Percentiles rank a stretch among this genome's conserved stretches.
Evolutionary conservation across 176 grass and related monocot genomes (phyloP).

Genomic region (Olyra latifolia): DNA sequence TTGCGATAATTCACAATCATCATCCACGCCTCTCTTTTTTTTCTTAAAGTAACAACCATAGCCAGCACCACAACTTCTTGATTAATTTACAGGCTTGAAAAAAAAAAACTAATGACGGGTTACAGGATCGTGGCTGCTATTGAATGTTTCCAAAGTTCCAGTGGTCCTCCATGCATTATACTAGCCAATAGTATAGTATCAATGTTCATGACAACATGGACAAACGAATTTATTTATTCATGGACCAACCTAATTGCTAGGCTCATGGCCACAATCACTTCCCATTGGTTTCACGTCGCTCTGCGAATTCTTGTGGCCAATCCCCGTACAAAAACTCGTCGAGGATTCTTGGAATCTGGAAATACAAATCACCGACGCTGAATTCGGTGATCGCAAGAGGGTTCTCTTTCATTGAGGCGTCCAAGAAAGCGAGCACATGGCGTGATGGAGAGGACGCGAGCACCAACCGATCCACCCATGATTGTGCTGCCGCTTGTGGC

Average conservation of each 20-base stretch:
- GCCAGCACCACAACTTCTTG: background rate
- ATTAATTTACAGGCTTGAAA: conserved; percentile 17
- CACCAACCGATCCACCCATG: conserved; percentile 17
- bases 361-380: background rate
- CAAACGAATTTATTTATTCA: background rate
- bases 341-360: conserved; percentile 4
- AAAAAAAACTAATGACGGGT: background rate
- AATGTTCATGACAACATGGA: background rate
- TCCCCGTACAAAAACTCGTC: background rate
- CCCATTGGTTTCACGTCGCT: background rate
- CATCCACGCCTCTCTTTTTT: background rate
- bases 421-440: conserved; percentile 49
- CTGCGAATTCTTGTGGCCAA: background rate
- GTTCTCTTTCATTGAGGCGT: background rate
- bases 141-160: conserved; percentile 6
- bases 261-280: conserved; percentile 2
- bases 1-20: conserved; percentile 33
- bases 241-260: background rate
- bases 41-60: background rate
- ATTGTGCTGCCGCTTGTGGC: conserved; percentile 40
- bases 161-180: conserved; percentile 24
- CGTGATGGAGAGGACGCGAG: conserved; percentile 30
- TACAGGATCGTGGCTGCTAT: background rate
- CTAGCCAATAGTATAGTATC: background rate
- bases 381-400: conserved; percentile 19